Evolutionary conservation across 2,329 filamentous ascomycete species (phyloP).

Genomic region (Calonectria fujianensis): DNA sequence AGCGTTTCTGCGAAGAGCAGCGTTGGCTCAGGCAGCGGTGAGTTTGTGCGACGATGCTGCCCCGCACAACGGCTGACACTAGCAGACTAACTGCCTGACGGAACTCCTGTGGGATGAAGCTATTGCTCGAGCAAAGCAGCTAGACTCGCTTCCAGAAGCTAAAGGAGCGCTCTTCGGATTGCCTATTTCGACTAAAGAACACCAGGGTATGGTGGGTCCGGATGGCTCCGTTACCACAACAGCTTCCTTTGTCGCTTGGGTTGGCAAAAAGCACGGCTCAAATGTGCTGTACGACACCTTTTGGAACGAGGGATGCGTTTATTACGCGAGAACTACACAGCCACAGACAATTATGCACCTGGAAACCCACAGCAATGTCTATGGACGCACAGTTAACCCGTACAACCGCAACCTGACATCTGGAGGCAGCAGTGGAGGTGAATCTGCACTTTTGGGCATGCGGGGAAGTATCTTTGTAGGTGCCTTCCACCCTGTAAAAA

Average conservation of each 20-base stretch:
- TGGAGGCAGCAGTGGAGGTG: slow-evolving; percentile 80
- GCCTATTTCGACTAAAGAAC: slow-evolving; percentile 60
- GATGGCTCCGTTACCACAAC: slow-evolving; percentile 52
- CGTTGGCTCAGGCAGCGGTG: slow-evolving; percentile 54
- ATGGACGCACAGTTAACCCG: slow-evolving; percentile 78
- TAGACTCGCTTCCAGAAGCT: slow-evolving; percentile 59
- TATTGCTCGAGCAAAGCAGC: slow-evolving; percentile 57
- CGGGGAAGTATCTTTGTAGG: slow-evolving; percentile 63
- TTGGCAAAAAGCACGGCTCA: slow-evolving; percentile 58
- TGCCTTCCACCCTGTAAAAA: fast-evolving
- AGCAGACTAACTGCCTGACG: slow-evolving; percentile 59
- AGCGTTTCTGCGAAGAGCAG: slow-evolving; percentile 53
- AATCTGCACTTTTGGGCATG: slow-evolving; percentile 63
- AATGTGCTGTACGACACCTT: slow-evolving; percentile 57
- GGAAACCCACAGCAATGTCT: slow-evolving; percentile 78
- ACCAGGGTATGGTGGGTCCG: slow-evolving; percentile 60
- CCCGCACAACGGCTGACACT: slow-evolving; percentile 27
- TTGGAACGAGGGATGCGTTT: slow-evolving; percentile 57
- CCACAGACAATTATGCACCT: slow-evolving; percentile 74
- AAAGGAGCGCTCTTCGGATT: slow-evolving; percentile 59
- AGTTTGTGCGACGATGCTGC: neutral
- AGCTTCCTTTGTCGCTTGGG: slow-evolving; percentile 57
- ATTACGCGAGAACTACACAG: slow-evolving; percentile 80
- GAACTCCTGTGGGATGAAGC: slow-evolving; percentile 61
- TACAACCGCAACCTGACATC: slow-evolving; percentile 75